phyloP scores from a whole-genome alignment of 805 yeast genomes.

The Tetrapisispora namnaoensis region DNA sequence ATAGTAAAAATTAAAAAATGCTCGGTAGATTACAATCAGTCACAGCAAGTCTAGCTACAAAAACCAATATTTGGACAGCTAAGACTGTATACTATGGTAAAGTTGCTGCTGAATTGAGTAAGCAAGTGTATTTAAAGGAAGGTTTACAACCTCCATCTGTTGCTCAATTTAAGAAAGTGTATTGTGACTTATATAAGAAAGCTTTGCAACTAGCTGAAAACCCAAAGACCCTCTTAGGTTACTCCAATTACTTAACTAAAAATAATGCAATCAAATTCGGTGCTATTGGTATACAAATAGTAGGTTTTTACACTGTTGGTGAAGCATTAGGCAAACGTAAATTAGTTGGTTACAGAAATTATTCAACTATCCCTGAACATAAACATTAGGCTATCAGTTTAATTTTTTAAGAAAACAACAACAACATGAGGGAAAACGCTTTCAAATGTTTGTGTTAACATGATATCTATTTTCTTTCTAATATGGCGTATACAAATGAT shows the following conservation, averaged over 20 bases:
- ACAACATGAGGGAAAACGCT: neutral
- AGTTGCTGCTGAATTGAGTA: constrained; percentile 41
- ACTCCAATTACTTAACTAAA: constrained; percentile 39
- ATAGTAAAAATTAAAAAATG: constrained; percentile 9
- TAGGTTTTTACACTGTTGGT: constrained; percentile 89
- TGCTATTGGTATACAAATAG: constrained; percentile 70
- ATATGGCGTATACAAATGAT: neutral
- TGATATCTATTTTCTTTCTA: neutral
- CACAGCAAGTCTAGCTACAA: constrained; percentile 19
- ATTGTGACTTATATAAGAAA: constrained; percentile 42
- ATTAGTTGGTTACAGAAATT: constrained; percentile 67
- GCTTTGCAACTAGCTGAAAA: constrained; percentile 38
- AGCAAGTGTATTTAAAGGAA: constrained; percentile 76
- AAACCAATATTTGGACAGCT: constrained; percentile 32
- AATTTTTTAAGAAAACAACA: neutral
- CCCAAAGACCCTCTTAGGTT: constrained; percentile 49
- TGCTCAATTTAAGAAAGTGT: constrained; percentile 68
- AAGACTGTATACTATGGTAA: constrained; percentile 70
- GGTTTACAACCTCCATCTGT: constrained; percentile 85
- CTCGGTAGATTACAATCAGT: constrained; percentile 22
- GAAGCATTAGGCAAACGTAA: constrained; percentile 95
- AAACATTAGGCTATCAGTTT: neutral
- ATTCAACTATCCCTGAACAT: constrained; percentile 2
- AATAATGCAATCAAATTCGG: constrained; percentile 55
- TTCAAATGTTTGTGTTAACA: neutral